Base-by-base conservation (phyloP, 495 filamentous ascomycete species). In the Neurospora discreta region DNA sequence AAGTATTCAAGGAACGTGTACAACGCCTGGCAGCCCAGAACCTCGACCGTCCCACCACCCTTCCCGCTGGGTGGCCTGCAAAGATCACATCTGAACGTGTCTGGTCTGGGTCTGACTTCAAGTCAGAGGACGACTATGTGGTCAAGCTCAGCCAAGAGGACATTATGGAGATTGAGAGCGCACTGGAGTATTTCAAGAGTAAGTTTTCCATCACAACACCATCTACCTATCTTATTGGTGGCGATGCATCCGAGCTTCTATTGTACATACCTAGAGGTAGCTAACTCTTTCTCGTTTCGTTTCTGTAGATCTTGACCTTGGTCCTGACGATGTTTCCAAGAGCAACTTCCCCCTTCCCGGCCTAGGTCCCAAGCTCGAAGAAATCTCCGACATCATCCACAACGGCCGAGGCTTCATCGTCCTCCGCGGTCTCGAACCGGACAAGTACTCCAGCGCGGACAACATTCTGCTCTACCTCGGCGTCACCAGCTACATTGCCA, bases 401-500 rank as follows among this genome's bases (percentile, higher is more conserved):
- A 36, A 76, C 5, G 78, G 78, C 68, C 39, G 74, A 0, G 78
- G 78, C 20, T 78, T 79, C 60, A 71, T 74, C 8, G 72, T 77
- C n/a, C 68, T 79, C 20, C 77, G 75, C 20, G 78, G 78, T 36
- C 77, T 79, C 5, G 44, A 78, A 43, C 75, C 77, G 5, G 75
- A 72, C 73, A 76, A 74, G 68, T 79, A 74, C 70, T 74, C 77
- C 39, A 74, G 52, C 71, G 30, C 69, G 10, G 78, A 79, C 74
- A 79, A 79, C 69, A 76, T 79, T 68, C 75, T 79, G 60, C 36
- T 79, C 39, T 79, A 78, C 68, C 75, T 79, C n/a, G 78, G 78
- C 7, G 68, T 79, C 23, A 78, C 77, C 36, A 75, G 75, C 71
- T 78, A 79, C 73, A 79, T 78, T 71, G 78, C 78, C 39, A 77